A percentile compares a stretch with the other conserved stretches of the same genome.
phyloP scores from a whole-genome alignment of 345 rosid species.

The Erysimum cheiranthoides region DNA sequence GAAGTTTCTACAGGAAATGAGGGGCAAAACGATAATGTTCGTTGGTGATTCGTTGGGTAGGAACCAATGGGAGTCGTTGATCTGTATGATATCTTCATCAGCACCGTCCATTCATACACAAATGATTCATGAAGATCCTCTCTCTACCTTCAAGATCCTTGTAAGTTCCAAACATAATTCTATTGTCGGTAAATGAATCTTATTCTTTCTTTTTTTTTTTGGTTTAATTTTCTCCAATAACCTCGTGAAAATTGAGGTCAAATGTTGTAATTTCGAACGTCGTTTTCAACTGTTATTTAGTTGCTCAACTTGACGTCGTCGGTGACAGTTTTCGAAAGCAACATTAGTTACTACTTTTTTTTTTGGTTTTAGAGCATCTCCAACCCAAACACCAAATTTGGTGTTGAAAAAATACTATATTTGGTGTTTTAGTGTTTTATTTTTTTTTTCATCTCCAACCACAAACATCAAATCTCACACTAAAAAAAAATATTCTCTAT shows the following conservation, averaged over 20 bases:
- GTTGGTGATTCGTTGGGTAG: conserved; percentile 93
- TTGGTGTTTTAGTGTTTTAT: too few species aligned
- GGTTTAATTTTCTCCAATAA: neutral
- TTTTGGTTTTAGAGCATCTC: neutral
- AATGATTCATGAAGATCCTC: conserved; percentile 69
- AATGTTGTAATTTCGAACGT: conserved; percentile 11
- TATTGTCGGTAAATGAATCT: conserved; percentile 17
- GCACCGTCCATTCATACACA: conserved; percentile 61
- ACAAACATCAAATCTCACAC: too few species aligned
- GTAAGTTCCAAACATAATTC: conserved; percentile 47
- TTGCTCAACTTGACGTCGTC: conserved; percentile 44
- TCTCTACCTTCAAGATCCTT: conserved; percentile 78
- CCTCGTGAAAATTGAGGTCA: conserved; percentile 22
- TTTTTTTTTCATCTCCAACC: too few species aligned
- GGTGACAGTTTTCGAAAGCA: conserved; percentile 27
- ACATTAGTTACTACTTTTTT: neutral
- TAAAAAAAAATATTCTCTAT: too few species aligned
- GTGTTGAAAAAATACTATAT: too few species aligned
- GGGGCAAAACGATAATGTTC: conserved; percentile 78
- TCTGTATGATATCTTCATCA: conserved; percentile 71
- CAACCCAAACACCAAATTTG: too few species aligned
- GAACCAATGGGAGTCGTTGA: conserved; percentile 94
- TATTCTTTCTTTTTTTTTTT: neutral
- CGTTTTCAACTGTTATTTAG: conserved; percentile 24
- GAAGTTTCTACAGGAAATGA: conserved; percentile 70